phyloP scores from a whole-genome alignment of 129 eudicot genomes.

The Pseudognaphalium luteoalbum region DNA sequence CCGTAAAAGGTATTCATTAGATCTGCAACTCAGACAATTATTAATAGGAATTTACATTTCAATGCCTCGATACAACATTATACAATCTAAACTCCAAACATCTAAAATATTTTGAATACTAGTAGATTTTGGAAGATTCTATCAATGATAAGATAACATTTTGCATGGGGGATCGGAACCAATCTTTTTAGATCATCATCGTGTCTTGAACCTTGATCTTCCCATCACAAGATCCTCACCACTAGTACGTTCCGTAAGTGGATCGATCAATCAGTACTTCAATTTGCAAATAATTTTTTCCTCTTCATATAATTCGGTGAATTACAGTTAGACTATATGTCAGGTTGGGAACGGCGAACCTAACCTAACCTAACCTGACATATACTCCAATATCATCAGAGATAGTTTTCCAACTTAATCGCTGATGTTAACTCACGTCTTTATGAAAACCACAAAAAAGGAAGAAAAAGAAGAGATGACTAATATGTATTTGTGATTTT shows the following conservation, averaged over 20 bases:
- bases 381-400: too few species aligned
- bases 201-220: constrained; percentile 8
- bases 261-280: neutral
- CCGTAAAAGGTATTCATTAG: neutral
- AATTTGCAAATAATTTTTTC: neutral
- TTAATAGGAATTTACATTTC: neutral
- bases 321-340: neutral
- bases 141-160: neutral
- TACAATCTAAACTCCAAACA: too few species aligned
- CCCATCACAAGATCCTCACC: constrained; percentile 9
- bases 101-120: neutral
- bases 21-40: too few species aligned
- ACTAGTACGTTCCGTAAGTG: neutral
- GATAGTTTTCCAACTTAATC: too few species aligned
- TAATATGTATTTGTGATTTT: neutral
- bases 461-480: neutral
- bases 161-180: neutral
- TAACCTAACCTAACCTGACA: too few species aligned
- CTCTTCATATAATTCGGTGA: neutral
- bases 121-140: neutral
- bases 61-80: neutral
- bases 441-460: neutral
- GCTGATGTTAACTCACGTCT: neutral
- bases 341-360: too few species aligned
- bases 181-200: constrained; percentile 4